Conservation (phyloP, 805 yeast genomes). For the Kazachstania viticola region DNA sequence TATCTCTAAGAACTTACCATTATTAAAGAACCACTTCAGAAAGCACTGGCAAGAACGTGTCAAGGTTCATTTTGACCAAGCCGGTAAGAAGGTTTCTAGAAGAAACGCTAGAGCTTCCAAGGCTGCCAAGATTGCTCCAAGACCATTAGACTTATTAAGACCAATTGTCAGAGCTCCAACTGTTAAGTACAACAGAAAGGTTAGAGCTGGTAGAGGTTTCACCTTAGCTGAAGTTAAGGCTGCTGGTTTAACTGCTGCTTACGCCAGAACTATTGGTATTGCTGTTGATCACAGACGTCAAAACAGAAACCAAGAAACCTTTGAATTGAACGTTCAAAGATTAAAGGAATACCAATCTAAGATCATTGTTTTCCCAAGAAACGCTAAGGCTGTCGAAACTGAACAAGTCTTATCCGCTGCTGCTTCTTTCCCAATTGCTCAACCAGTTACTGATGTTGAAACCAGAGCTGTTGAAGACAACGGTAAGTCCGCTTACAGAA, state of each 20-base stretch:
- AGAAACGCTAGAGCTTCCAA: constrained; percentile 86
- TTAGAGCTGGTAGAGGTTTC: constrained; percentile 99
- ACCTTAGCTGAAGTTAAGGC: constrained; percentile 96
- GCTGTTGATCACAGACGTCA: constrained; percentile 99
- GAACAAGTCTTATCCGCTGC: constrained; percentile 65
- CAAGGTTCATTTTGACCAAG: constrained; percentile 99
- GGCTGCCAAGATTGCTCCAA: constrained; percentile 95
- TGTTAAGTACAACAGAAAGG: constrained; percentile 97
- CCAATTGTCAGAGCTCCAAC: constrained; percentile 99
- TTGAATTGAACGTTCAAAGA: constrained; percentile 90
- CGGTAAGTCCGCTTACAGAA: constrained; percentile 78
- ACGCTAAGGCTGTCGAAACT: constrained; percentile 72
- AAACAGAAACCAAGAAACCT: constrained; percentile 93
- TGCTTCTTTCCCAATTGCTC: constrained; percentile 85
- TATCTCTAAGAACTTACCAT: constrained; percentile 96
- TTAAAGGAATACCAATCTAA: constrained; percentile 92
- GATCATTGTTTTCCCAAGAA: constrained; percentile 91
- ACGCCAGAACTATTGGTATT: constrained; percentile 97
- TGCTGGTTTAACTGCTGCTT: constrained; percentile 84
- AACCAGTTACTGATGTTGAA: constrained; percentile 56
- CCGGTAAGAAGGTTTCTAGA: constrained; percentile 98
- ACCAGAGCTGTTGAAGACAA: constrained; percentile 82
- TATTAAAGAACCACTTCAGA: constrained; percentile 99
- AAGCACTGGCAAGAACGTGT: constrained; percentile 99
- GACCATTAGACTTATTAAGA: constrained; percentile 91